Percentiles rank a stretch among this genome's conserved stretches.
phyloP scores from a whole-genome alignment of 1,139 yeast genomes.

The Blastobotrys apis region DNA sequence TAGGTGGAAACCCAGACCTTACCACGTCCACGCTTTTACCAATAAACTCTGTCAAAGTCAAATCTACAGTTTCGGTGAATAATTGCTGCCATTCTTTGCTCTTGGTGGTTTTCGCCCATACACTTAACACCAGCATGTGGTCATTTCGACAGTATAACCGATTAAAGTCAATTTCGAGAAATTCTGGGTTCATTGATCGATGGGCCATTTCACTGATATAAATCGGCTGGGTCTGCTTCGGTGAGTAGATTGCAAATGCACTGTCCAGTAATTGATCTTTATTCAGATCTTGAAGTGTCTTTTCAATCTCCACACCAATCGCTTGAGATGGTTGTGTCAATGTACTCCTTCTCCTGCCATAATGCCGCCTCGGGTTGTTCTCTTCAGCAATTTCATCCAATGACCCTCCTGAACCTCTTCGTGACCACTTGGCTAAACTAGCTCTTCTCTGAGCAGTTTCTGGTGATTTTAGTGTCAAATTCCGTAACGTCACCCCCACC shows the following conservation, averaged over 20 bases:
- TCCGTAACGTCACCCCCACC: conserved; percentile 22
- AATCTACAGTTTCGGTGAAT: conserved; percentile 17
- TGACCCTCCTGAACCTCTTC: not conserved
- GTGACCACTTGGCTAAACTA: conserved; percentile 14
- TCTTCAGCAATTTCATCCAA: not conserved
- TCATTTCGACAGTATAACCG: conserved; percentile 17
- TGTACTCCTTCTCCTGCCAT: conserved; percentile 5
- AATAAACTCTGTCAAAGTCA: conserved; percentile 22
- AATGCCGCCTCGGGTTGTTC: conserved; percentile 2
- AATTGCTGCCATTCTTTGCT: conserved; percentile 17
- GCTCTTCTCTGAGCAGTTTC: conserved; percentile 12
- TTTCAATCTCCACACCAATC: conserved; percentile 15
- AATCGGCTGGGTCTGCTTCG: conserved; percentile 35
- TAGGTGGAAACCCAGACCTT: conserved; percentile 24
- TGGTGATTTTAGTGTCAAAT: conserved; percentile 15
- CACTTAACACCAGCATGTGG: conserved; percentile 15
- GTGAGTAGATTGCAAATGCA: conserved; percentile 38
- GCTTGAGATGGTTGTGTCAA: conserved; percentile 5
- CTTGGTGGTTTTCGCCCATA: conserved; percentile 17
- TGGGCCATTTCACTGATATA: conserved; percentile 41
- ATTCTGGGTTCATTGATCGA: conserved; percentile 36
- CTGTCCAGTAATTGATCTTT: conserved; percentile 34
- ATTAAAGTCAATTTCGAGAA: conserved; percentile 32
- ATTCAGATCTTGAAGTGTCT: conserved; percentile 32
- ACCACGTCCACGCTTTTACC: conserved; percentile 25